Evolutionary conservation across 176 grass and related monocot species (phyloP).

Genomic region (Phyllostachys edulis): DNA sequence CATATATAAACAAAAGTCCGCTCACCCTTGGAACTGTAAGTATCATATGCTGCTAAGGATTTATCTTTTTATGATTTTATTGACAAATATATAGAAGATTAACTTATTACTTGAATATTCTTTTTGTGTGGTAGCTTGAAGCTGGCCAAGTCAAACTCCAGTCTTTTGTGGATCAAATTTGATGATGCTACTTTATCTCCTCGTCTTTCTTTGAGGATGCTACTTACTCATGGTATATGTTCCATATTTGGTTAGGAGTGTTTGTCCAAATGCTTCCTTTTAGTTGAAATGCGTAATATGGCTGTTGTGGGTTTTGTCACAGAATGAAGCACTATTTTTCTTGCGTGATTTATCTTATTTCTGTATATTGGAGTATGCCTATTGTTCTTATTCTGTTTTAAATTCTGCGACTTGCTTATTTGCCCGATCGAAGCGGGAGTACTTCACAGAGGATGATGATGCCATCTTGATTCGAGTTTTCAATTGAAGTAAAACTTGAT

Average conservation of each 20-base stretch:
- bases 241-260: neutral
- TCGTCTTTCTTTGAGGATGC: neutral
- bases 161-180: neutral
- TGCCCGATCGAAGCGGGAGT: conserved; percentile 88
- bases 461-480: conserved; percentile 86
- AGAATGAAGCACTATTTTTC: conserved; percentile 11
- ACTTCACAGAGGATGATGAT: conserved; percentile 66
- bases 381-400: conserved; percentile 31
- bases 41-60: conserved; percentile 25
- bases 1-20: conserved; percentile 98
- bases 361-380: neutral
- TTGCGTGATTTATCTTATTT: conserved; percentile 13
- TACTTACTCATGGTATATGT: neutral
- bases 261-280: neutral
- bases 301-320: neutral
- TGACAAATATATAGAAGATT: conserved; percentile 26
- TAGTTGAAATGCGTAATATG: neutral
- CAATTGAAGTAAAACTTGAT: conserved; percentile 72
- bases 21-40: conserved; percentile 98
- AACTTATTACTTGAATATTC: conserved; percentile 16
- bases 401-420: conserved; percentile 82
- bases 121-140: conserved; percentile 63
- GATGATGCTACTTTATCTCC: neutral
- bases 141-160: conserved; percentile 97
- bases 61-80: conserved; percentile 3